A percentile compares a stretch with the other conserved stretches of the same genome.
These are phyloP conservation scores for Wallacemonas sp. DNA, from an alignment of 208 protist species.

Conservation along the genomic window DNA sequence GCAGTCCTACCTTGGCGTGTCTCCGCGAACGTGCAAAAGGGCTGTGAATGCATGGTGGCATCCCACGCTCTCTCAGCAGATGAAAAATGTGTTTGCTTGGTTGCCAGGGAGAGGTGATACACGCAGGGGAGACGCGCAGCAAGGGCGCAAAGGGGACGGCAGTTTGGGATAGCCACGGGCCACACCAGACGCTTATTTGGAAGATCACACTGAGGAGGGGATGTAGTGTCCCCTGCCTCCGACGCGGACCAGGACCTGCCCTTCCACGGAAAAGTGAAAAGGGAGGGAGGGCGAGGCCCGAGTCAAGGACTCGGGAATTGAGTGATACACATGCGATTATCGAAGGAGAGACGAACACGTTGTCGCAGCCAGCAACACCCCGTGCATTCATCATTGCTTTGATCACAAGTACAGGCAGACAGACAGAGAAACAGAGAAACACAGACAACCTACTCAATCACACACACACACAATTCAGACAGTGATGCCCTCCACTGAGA, in stretches of 20 bases:
- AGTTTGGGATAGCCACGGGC: not conserved
- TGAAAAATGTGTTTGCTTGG: slow-evolving; percentile 9
- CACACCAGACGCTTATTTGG: not conserved
- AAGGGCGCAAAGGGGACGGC: not conserved
- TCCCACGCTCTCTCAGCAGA: not conserved
- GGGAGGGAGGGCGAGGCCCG: not conserved
- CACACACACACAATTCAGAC: not conserved
- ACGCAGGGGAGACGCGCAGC: not conserved
- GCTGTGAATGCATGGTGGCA: slow-evolving; percentile 3
- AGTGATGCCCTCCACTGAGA: not conserved
- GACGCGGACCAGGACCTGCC: slow-evolving; percentile 1
- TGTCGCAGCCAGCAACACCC: not conserved
- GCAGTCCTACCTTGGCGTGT: not conserved
- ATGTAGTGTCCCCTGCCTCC: no score
- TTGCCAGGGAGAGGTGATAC: not conserved
- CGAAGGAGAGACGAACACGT: not conserved
- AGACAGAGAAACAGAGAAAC: not conserved
- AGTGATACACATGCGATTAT: not conserved
- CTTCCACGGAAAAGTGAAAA: no score
- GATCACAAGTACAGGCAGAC: not conserved
- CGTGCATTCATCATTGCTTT: slow-evolving; percentile 19
- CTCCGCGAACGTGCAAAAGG: not conserved
- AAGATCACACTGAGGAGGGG: no score
- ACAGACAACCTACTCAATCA: not conserved
- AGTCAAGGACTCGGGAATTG: not conserved